Evolutionary conservation across 257 asterid genomes (phyloP), one percentile per base, ranked within the genome.

Genomic region (Capsicum pubescens): DNA sequence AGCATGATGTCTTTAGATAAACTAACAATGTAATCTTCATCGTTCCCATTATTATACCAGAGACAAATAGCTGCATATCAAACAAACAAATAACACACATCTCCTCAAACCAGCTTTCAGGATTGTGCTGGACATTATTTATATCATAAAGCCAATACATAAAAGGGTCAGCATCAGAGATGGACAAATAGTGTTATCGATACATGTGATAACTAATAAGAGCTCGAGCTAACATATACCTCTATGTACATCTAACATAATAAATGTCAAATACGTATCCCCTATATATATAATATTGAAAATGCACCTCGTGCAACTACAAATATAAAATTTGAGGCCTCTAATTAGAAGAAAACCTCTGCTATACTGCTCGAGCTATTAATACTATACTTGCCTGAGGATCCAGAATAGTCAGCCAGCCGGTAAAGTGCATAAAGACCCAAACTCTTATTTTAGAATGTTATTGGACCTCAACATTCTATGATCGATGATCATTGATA

Each of bases 401-500:
- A 76, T 76, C 81, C 81, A 50, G 63, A 76, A 50, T 4, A 21
- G 46, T 76, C 39, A 50, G 61, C 61, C 39, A 76, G 61, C 61
- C 10, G 44, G 60, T 74, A 50, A 35, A 50, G 61, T 76, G 21
- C 44, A 76, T 76, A 13, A 76, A 13, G 63, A 54, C 19, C 61
- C 13, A 50, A 63, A 50, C 26, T 76, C 61, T 50, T 76, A 52
- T 50, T 77, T 48, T 76, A 87, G 68, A 77, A 70, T 46, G 80
- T 52, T 54, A 90, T 58, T 36, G n/a, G 83, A 69, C 84, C 74
- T 66, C 16, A 68, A 79, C 35, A 83, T 35, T 79, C 85, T 84
- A 90, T 83, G 67, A 70, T 66, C 78, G 86, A 83, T 58, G 86
- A 52, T 87, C 87, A 48, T 82, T 84, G 86, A 88, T 87, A 79